Conservation (phyloP, 1,284 basidiomycete species). For the Rhodotorula sp. region DNA sequence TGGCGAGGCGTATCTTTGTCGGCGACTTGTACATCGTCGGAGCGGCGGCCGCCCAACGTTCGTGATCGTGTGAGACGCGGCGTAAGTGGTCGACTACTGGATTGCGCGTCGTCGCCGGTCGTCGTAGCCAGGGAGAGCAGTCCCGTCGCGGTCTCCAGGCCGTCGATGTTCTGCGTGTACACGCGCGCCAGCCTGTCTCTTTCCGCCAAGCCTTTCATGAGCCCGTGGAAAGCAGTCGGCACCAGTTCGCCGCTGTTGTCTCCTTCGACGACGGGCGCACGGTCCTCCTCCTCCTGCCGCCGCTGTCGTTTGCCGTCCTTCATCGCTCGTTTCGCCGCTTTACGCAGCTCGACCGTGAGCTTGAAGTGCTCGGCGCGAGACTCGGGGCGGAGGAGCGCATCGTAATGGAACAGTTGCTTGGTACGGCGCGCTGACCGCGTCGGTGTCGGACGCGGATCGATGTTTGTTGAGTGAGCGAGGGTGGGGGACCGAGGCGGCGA, state of each 20-base stretch:
- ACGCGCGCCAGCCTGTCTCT: constrained; percentile 5
- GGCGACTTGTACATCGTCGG: neutral
- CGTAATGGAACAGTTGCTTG: constrained; percentile 77
- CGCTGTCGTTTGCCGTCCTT: neutral
- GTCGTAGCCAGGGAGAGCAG: neutral
- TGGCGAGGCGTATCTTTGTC: neutral
- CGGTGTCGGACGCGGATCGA: neutral
- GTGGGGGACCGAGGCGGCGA: constrained; percentile 12
- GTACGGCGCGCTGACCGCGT: neutral
- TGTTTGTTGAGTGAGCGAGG: constrained; percentile 49
- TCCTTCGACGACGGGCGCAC: too few relatives aligned
- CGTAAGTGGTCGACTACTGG: too few relatives aligned
- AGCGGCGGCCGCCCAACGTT: neutral
- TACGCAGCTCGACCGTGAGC: constrained; percentile 65
- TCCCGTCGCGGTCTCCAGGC: constrained; percentile 23
- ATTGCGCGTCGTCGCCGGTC: too few relatives aligned
- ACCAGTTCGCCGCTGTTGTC: constrained; percentile 56
- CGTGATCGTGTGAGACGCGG: neutral
- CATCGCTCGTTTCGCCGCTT: neutral
- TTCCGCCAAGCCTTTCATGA: constrained; percentile 2
- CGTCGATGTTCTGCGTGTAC: constrained; percentile 36
- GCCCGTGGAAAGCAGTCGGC: constrained; percentile 27
- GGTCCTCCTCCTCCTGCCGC: too few relatives aligned
- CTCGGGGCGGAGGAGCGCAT: constrained; percentile 73
- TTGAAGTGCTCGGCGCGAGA: constrained; percentile 88